Evolutionary conservation across 768 basidiomycete genomes (phyloP).

Genomic region (Lactarius tabidus): DNA sequence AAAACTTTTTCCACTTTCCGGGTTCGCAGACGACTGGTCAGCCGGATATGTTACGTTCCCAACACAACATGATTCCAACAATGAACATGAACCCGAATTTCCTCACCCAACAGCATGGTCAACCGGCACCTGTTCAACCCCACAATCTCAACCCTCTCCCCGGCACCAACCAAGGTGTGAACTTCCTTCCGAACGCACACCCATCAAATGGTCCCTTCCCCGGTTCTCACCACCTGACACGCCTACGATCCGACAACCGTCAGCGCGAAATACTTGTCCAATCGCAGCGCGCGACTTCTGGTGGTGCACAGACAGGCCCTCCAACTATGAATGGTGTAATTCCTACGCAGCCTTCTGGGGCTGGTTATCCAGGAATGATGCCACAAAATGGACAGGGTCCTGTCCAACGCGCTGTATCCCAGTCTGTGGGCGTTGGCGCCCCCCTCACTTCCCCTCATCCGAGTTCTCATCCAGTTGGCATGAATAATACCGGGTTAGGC

Average conservation of each 20-base stretch:
- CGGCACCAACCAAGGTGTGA: slow-evolving; percentile 32
- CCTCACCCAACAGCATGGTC: slow-evolving; percentile 37
- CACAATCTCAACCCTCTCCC: slow-evolving; percentile 40
- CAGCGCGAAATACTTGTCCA: slow-evolving; percentile 9
- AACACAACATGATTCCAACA: slow-evolving; percentile 34
- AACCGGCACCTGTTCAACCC: slow-evolving; percentile 36
- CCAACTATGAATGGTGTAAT: slow-evolving; percentile 24
- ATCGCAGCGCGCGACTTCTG: slow-evolving; percentile 15
- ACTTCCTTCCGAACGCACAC: slow-evolving; percentile 31
- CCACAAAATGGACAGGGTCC: slow-evolving; percentile 15
- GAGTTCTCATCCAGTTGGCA: slow-evolving; percentile 8
- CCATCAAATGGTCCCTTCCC: slow-evolving; percentile 22
- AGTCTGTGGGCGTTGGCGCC: slow-evolving; percentile 34
- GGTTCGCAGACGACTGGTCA: slow-evolving; percentile 47
- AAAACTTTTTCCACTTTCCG: slow-evolving; percentile 19
- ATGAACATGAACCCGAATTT: slow-evolving; percentile 33
- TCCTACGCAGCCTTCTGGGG: slow-evolving; percentile 20
- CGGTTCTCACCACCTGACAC: not conserved
- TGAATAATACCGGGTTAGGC: slow-evolving; percentile 37
- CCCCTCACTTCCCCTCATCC: slow-evolving; percentile 15
- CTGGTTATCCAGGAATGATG: slow-evolving; percentile 11
- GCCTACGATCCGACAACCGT: slow-evolving; percentile 5
- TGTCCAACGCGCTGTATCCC: slow-evolving; percentile 54
- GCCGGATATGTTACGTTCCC: slow-evolving; percentile 48
- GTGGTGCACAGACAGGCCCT: slow-evolving; percentile 16